A percentile compares a stretch with the other conserved stretches of the same genome.
phyloP scores from a whole-genome alignment of 768 basidiomycete genomes.

The Lactarius hatsudake region DNA sequence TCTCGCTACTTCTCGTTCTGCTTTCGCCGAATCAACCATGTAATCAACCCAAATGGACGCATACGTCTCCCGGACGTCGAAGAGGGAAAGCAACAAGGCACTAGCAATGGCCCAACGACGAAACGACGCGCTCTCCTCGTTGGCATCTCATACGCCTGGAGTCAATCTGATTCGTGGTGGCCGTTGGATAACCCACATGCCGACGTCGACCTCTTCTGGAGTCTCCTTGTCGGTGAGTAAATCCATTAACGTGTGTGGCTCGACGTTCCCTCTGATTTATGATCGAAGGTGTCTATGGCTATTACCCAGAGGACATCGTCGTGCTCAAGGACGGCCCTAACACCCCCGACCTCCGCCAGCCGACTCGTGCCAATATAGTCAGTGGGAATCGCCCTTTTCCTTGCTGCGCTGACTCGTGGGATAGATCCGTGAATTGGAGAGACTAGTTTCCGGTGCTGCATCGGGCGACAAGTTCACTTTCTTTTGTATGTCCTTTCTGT shows the following conservation, averaged over 20 bases:
- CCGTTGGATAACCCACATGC: conserved; percentile 16
- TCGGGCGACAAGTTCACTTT: conserved; percentile 31
- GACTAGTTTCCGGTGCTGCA: conserved; percentile 22
- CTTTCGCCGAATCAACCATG: neutral
- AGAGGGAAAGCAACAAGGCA: neutral
- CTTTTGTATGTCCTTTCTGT: conserved; percentile 28
- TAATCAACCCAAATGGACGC: no score
- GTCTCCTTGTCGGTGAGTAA: conserved; percentile 16
- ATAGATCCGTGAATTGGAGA: conserved; percentile 25
- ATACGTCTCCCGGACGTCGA: neutral
- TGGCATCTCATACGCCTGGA: conserved; percentile 21
- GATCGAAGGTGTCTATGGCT: conserved; percentile 18
- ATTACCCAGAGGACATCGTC: conserved; percentile 20
- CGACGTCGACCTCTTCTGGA: conserved; percentile 22
- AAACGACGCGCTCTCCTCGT: conserved; percentile 28
- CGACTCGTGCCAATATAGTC: conserved; percentile 27
- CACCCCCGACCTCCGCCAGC: conserved; percentile 3
- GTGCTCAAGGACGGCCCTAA: conserved; percentile 22
- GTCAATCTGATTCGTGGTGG: neutral
- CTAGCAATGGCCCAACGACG: neutral
- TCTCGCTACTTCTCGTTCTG: neutral
- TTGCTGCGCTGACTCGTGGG: neutral
- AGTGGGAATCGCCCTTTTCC: neutral
- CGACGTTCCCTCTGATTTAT: neutral
- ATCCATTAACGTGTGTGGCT: neutral